A percentile compares a stretch with the other conserved stretches of the same genome.
Evolutionary conservation across 768 basidiomycete genomes (phyloP).

Genomic region (Phylloporus arenicola): DNA sequence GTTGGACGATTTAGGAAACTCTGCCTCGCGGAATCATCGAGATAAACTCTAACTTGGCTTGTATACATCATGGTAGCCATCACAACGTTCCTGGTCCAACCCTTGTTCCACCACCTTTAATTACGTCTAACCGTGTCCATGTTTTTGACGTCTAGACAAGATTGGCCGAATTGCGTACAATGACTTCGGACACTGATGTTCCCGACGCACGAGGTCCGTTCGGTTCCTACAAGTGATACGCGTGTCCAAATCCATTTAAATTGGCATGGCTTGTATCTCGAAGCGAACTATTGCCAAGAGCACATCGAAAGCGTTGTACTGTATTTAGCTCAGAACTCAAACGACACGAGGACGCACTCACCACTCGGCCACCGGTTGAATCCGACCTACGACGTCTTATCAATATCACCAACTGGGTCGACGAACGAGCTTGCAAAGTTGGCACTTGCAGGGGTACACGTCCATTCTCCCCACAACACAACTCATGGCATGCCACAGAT

Average conservation of each 20-base stretch:
- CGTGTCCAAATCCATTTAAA: slow-evolving; percentile 14
- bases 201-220: slow-evolving; percentile 17
- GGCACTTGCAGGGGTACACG: slow-evolving; percentile 12
- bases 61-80: slow-evolving; percentile 23
- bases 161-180: slow-evolving; percentile 15
- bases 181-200: slow-evolving; percentile 6
- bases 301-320: background rate
- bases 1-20: slow-evolving; percentile 29
- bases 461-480: slow-evolving; percentile 13
- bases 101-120: slow-evolving; percentile 30
- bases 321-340: slow-evolving; percentile 5
- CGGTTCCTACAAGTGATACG: slow-evolving; percentile 16
- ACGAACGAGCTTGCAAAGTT: background rate
- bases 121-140: slow-evolving; percentile 1
- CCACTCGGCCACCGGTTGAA: slow-evolving; percentile 1
- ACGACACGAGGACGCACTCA: background rate
- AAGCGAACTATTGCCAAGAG: background rate
- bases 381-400: slow-evolving; percentile 6
- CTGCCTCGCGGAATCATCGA: slow-evolving; percentile 10
- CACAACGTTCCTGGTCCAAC: slow-evolving; percentile 20
- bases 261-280: slow-evolving; percentile 9
- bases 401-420: background rate
- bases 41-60: slow-evolving; percentile 18
- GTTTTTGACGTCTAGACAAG: slow-evolving; percentile 12
- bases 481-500: slow-evolving; percentile 13